Evolutionary conservation across 1,139 yeast species (phyloP), one percentile per base, ranked within the genome.

Genomic region (Lodderomyces jiufengensis): DNA sequence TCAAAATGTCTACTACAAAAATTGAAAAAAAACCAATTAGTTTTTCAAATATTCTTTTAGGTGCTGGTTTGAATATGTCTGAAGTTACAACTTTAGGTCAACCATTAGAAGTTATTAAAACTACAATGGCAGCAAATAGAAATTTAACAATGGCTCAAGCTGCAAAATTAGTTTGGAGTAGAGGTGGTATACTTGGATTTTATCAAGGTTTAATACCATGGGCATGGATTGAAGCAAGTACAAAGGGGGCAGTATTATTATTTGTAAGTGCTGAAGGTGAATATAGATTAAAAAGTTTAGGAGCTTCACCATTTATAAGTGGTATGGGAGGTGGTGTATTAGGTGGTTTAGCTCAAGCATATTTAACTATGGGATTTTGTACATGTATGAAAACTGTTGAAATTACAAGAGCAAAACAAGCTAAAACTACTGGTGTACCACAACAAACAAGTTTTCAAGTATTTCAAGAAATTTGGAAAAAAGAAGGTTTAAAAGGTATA

Each of bases 141-240:
- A 67, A 72, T 29, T 70, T 92, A 43, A 60, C 80, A 6, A 68
- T 92, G 47, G 51, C 77, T 10, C 80, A 79, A 48, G 86, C 96
- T 18, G 73, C 82, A 35, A 73, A 73, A 44, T 72, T 80, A 35
- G 92, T 92, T 41, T 87, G 95, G 92, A 74, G 92, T 18, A 80
- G 98, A 55, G 98, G 98, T 44, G 98, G 97, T 36, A 52, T 83
- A 16, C 59, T 77, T 21, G 98, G 97, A 0, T 92, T 90, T 64
- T 92, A 90, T 66, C 98, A 92, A 60, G 98, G 98, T 18, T 73
- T 92, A 59, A 90, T 92, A 46, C 98, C 98, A 29, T 92, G 98
- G 98, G 98, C 97, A 2, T 90, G 97, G 97, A 84, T 92, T 50
- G 98, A 92, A 63, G 98, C 97, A n/a, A 84, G 95, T 15, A 92